These are phyloP conservation scores for Leccinum uliginosum DNA, from an alignment of 768 basidiomycete genomes.

Conservation along the genomic window DNA sequence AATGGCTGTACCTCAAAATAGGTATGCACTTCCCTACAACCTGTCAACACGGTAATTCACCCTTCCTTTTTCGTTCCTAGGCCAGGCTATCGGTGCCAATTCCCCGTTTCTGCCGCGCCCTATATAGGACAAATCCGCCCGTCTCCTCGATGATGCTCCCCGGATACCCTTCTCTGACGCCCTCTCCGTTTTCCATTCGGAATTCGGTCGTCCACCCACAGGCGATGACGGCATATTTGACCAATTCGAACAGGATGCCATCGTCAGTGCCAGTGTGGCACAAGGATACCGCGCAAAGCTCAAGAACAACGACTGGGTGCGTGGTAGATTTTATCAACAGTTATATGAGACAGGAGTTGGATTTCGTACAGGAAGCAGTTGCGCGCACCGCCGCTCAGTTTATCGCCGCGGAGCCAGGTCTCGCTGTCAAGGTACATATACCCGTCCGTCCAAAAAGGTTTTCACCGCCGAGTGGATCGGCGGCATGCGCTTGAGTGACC, in stretches of 20 bases:
- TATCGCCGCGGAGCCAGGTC: slow-evolving; percentile 64
- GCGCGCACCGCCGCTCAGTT: slow-evolving; percentile 64
- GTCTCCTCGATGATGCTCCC: slow-evolving; percentile 85
- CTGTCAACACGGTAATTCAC: not conserved
- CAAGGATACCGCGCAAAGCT: slow-evolving; percentile 84
- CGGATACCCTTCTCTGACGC: slow-evolving; percentile 74
- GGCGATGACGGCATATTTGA: slow-evolving; percentile 69
- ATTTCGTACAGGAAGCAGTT: slow-evolving; percentile 82
- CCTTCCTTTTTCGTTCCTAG: slow-evolving; percentile 23
- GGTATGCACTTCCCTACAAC: slow-evolving; percentile 34
- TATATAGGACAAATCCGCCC: slow-evolving; percentile 77
- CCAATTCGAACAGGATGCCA: slow-evolving; percentile 66
- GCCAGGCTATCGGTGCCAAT: slow-evolving; percentile 81
- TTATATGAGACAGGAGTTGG: slow-evolving; percentile 79
- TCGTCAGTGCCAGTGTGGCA: slow-evolving; percentile 88
- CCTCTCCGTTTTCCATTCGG: slow-evolving; percentile 19
- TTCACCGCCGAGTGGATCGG: slow-evolving; percentile 87
- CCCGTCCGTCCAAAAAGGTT: slow-evolving; percentile 73
- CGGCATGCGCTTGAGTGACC: slow-evolving; percentile 68
- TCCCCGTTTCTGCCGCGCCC: slow-evolving; percentile 79
- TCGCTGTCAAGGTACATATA: slow-evolving; percentile 70
- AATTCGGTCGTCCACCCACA: slow-evolving; percentile 12
- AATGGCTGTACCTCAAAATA: slow-evolving; percentile 89
- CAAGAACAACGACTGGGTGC: slow-evolving; percentile 56
- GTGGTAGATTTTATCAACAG: slow-evolving; percentile 69